Evolutionary conservation across 371 early-diverging fungal species (phyloP), one percentile per base, ranked within the genome.

Genomic region (Mucor racemosus): DNA sequence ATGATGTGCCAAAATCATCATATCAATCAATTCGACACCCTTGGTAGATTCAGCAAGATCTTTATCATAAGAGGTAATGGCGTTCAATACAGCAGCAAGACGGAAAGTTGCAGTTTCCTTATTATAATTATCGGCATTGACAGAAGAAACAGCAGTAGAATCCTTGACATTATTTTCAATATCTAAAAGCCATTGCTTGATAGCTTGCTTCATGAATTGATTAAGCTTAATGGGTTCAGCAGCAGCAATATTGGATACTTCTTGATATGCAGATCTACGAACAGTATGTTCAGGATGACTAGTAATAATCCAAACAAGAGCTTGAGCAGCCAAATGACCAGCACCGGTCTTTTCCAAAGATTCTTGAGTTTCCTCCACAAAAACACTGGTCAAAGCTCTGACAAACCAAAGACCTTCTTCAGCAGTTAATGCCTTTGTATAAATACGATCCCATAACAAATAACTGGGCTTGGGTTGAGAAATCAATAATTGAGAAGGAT

Each of bases 381-480:
- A 84, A 5, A 86, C 74, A 41, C 75, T 74, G 31, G 86, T 82
- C 44, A 88, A 71, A 19, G 91, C 84, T 57, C 89, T 86, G 13
- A 91, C 77, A 34, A 89, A 76, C 92, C 93, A 97, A 33, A 84
- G 77, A 34, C 88, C 88, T 66, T 94, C 95, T n/a, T 85, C 84
- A 4, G 86, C 75, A 14, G 75, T 75, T 5, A 87, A 69, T 41
- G 94, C 84, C 74, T 95, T 95, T 61, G 86, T 85, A 69, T 90
- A 94, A 19, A 92, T 88, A 76, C 91, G 92, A 63, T 94, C 95
- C 86, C 90, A 90, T 54, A 94, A 72, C 36, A 94, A 78, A 65
- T 92, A 90, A 13, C 94, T 90, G 44, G 88, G 85, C 64, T 91
- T 92, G 48, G 82, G 84, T 36, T 73, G 65, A 8, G 75, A 66